Evolutionary conservation across 345 rosid genomes (phyloP).

Genomic region (Gossypium sturtianum): DNA sequence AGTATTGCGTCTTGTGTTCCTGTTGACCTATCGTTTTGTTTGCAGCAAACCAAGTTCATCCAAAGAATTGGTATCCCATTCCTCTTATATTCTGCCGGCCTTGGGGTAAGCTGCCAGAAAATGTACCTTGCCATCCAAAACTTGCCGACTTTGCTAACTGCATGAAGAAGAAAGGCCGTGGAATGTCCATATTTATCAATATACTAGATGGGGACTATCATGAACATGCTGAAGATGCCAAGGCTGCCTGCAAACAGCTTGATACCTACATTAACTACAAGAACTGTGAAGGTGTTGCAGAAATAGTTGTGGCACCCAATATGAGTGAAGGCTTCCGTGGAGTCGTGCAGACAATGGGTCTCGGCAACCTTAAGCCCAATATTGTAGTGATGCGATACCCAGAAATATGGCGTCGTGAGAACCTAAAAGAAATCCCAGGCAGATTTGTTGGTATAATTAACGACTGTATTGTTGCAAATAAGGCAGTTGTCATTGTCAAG

Average conservation of each 20-base stretch:
- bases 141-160: constrained; percentile 98
- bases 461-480: constrained; percentile 49
- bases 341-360: constrained; percentile 96
- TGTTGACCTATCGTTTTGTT: not conserved
- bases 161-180: constrained; percentile 99
- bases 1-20: not conserved
- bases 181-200: constrained; percentile 92
- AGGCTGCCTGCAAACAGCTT: constrained; percentile 80
- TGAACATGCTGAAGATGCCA: constrained; percentile 95
- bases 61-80: constrained; percentile 99
- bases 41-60: constrained; percentile 95
- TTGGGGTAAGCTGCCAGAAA: constrained; percentile 98
- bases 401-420: constrained; percentile 97
- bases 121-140: constrained; percentile 98
- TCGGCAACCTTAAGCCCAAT: constrained; percentile 96
- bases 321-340: constrained; percentile 98
- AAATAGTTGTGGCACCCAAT: constrained; percentile 94
- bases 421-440: constrained; percentile 82
- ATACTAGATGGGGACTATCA: constrained; percentile 90
- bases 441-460: constrained; percentile 54
- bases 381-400: constrained; percentile 98
- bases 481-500: constrained; percentile 96
- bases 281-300: constrained; percentile 97
- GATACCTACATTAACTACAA: constrained; percentile 86
- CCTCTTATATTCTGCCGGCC: constrained; percentile 97